phyloP scores from a whole-genome alignment of 495 filamentous ascomycete species.

The Lepidopterella palustris region DNA sequence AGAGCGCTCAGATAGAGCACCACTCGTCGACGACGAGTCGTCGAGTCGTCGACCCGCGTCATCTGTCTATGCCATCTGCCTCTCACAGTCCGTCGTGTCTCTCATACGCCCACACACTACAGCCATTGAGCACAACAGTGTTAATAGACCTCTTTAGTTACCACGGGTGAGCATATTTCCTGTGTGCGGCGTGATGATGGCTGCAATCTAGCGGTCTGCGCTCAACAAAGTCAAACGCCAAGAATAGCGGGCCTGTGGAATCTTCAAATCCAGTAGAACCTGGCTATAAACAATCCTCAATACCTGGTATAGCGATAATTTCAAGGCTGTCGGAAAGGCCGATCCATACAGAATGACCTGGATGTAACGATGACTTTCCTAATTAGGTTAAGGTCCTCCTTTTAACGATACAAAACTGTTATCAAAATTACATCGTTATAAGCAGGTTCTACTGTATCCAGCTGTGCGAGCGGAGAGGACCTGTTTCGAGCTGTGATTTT shows the following conservation, averaged over 20 bases:
- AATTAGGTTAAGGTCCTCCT: too few relatives aligned
- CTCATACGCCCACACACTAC: not conserved
- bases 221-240: conserved; percentile 1
- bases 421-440: too few relatives aligned
- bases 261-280: not conserved
- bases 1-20: not conserved
- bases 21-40: too few relatives aligned
- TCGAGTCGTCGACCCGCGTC: not conserved
- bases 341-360: not conserved
- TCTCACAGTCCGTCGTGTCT: not conserved
- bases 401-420: too few relatives aligned
- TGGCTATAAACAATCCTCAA: not conserved
- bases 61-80: not conserved
- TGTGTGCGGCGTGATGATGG: conserved; percentile 4
- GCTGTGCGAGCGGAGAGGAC: not conserved
- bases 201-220: conserved; percentile 23
- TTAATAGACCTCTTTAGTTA: not conserved
- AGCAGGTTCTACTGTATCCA: too few relatives aligned
- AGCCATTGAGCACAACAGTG: not conserved
- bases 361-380: not conserved
- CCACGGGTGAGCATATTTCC: not conserved
- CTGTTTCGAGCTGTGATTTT: not conserved
- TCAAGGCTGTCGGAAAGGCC: not conserved
- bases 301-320: not conserved
- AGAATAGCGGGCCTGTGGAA: conserved; percentile 11